Evolutionary conservation across 2,329 filamentous ascomycete genomes (phyloP).

Genomic region (Escovopsis weberi): DNA sequence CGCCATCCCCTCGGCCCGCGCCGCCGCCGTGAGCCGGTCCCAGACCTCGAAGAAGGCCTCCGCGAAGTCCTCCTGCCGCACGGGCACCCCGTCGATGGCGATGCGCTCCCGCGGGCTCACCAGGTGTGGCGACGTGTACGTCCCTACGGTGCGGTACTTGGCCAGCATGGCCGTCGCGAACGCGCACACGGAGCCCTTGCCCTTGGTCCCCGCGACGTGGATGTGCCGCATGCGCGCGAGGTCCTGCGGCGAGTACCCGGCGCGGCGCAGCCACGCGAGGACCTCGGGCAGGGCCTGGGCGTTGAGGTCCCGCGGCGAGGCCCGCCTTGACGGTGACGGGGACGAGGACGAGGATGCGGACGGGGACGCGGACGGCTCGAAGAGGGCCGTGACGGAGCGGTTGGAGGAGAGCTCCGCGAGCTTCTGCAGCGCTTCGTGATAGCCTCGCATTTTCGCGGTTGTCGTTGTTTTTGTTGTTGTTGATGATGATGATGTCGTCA

Average conservation of each 20-base stretch:
- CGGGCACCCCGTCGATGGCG: constrained; percentile 57
- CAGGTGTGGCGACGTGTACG: constrained; percentile 78
- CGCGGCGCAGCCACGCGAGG: constrained; percentile 58
- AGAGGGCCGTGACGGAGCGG: constrained; percentile 44
- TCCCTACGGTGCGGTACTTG: constrained; percentile 40
- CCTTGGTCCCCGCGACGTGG: constrained; percentile 87
- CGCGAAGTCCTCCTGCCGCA: constrained; percentile 55
- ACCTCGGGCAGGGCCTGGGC: constrained; percentile 68
- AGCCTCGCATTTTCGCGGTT: constrained; percentile 19
- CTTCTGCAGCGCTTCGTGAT: constrained; percentile 55
- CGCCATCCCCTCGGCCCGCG: constrained; percentile 17
- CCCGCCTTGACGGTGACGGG: constrained; percentile 14
- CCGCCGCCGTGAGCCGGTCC: constrained; percentile 40
- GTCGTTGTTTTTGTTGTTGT: no score
- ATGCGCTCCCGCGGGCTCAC: constrained; percentile 76
- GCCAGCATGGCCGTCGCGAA: constrained; percentile 69
- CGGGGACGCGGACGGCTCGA: constrained; percentile 23
- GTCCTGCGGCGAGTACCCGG: constrained; percentile 49
- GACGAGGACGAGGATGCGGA: constrained; percentile 24
- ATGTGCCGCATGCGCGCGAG: constrained; percentile 39
- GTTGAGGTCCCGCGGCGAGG: constrained; percentile 43
- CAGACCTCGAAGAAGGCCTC: constrained; percentile 74
- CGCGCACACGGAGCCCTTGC: constrained; percentile 79
- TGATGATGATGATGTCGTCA: no score
- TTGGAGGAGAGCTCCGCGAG: constrained; percentile 72